A percentile compares a stretch with the other conserved stretches of the same genome.
These are phyloP conservation scores for Dimocarpus longan DNA, from an alignment of 345 rosid species.

Conservation along the genomic window DNA sequence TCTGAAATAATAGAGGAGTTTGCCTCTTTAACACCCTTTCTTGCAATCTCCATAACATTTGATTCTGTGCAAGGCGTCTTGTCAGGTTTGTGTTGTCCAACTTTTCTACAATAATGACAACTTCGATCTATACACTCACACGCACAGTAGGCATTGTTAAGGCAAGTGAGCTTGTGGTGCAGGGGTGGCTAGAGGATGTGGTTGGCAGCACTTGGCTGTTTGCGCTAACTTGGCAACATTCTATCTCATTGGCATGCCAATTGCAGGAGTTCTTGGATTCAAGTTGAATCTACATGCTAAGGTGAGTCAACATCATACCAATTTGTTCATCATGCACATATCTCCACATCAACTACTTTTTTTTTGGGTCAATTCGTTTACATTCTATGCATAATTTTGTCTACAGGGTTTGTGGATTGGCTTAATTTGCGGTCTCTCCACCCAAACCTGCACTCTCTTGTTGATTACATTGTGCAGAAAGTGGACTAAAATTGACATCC, in stretches of 20 bases:
- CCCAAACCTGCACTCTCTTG: slow-evolving; percentile 48
- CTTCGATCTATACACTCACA: background rate
- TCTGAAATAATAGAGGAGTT: slow-evolving; percentile 40
- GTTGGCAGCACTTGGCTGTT: slow-evolving; percentile 67
- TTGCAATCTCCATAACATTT: slow-evolving; percentile 51
- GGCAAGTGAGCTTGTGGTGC: background rate
- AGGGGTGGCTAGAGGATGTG: slow-evolving; percentile 85
- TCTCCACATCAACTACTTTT: no score
- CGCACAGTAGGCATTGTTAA: background rate
- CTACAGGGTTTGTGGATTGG: slow-evolving; percentile 83
- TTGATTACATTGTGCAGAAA: slow-evolving; percentile 44
- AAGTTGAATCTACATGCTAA: slow-evolving; percentile 50
- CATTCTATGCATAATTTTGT: background rate
- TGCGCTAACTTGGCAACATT: slow-evolving; percentile 53
- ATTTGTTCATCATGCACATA: background rate
- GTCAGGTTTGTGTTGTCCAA: background rate
- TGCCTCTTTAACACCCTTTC: slow-evolving; percentile 57
- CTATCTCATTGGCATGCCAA: slow-evolving; percentile 53
- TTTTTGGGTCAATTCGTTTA: background rate
- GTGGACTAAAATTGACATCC: slow-evolving; percentile 46
- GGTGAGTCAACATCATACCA: slow-evolving; percentile 33
- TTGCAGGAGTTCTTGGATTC: slow-evolving; percentile 53
- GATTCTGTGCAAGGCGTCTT: slow-evolving; percentile 68
- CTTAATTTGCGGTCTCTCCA: slow-evolving; percentile 60
- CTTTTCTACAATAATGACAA: background rate